Evolutionary conservation across 345 rosid species (phyloP), one percentile per base, ranked within the genome.

Genomic region (Hibiscus syriacus): DNA sequence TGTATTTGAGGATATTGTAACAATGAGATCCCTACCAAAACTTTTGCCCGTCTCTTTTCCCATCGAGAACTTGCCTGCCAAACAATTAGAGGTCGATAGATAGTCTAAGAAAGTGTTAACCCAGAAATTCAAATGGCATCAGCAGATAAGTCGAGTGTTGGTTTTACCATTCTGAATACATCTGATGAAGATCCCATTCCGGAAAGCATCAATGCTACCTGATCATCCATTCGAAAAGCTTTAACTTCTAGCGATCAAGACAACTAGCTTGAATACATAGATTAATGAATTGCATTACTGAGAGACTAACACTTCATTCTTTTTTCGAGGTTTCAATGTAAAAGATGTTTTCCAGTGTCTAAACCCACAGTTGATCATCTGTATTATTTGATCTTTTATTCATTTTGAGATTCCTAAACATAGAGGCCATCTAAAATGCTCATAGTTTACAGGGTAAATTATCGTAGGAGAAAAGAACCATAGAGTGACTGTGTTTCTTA

Each of bases 171-270:
- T 81, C 96, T 83, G 81, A 93, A 93, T 73, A 90, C 93, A 68
- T 93, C 97, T 3, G 74, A 56, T 2, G 85, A 77, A 45, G 92
- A 74, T 57, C 98, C 98, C 98, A 93, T 90, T 72, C 98, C 98
- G 26, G 98, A 84, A 73, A 93, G 98, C 98, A 93, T 90, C 64
- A 93, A 64, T 64, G 86, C 98, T 46, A 90, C 98, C 98, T 90
- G 85, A 65, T 72, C 74, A 81, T 65, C 55, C 73, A 76, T 77
- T 56, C 55, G 19, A 67, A 41, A 66, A 73, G 34, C 26, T 6
- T 10, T 6, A 6, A 46, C 30, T 9, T 55, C 68, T 38, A 55
- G 68, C 55, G n/a, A 72, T 10, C 9, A 11, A 32, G n/a, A 17
- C 22, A 1, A 54, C 48, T 53, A 36, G 25, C 61, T 30, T 34